Base-by-base conservation (phyloP, 2,329 filamentous ascomycete genomes). In the Aschersonia sp. region DNA sequence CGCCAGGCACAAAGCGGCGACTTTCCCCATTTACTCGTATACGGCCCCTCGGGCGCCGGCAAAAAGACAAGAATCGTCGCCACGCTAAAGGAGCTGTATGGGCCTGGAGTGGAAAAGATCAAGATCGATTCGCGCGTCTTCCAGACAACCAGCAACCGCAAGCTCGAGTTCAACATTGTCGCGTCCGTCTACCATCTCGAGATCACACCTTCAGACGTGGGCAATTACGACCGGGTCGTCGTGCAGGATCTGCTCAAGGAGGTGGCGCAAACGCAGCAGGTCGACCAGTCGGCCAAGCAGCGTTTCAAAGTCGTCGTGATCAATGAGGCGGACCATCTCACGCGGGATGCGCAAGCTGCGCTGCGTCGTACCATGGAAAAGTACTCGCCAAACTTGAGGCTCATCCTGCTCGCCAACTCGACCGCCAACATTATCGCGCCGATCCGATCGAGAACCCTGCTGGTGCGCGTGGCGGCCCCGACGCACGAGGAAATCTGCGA, bases 401-500 rank as follows among this genome's bases (percentile, higher is more conserved):
- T 98, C 56, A 97, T 98, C 45, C 70, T 98, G 50, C 70, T 98
- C 50, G 92, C 92, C 45, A 97, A 97, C 63, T 94, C 86, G 55
- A 98, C 92, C 29, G 89, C 89, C 53, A 97, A 97, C 60, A 98
- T 98, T 58, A 98, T 98, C 64, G 90, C 92, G n/a, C 92, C 92
- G 1, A 98, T 98, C 61, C 79, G 90, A 54, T 94, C 86, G 58
- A 76, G 92, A 65, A 95, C 89, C 47, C 71, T 98, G 62, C 74
- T 98, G 45, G 87, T 98, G 47, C 77, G 92, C 54, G 92, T 98
- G 30, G 82, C 92, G 11, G 90, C 92, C 22, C 92, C 92, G 6
- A 87, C 81, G 0, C 83, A 94, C 56, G 74, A 76, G 6, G 84
- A 98, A 58, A 97, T 98, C 50, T 87, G 83, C 54, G 70, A 74